Evolutionary conservation across 495 filamentous ascomycete genomes (phyloP).

Genomic region (Penicillium alfredii): DNA sequence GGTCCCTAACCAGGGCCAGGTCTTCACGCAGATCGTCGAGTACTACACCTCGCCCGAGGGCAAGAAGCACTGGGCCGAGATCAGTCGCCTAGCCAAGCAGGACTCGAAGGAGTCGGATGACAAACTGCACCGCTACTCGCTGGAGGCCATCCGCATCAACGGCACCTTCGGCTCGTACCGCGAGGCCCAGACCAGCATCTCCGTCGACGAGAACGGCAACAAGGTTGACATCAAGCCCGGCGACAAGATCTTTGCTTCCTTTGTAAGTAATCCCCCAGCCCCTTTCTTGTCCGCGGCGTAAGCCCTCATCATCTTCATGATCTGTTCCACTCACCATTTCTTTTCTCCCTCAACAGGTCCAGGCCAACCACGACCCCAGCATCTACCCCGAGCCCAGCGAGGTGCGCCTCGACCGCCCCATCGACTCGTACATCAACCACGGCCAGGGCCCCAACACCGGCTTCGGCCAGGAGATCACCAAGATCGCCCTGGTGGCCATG

Average conservation of each 20-base stretch:
- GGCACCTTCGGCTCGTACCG: conserved; percentile 55
- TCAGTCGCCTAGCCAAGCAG: conserved; percentile 50
- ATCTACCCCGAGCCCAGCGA: conserved; percentile 64
- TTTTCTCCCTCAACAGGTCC: too few species aligned
- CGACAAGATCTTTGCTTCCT: conserved; percentile 46
- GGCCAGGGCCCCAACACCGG: conserved; percentile 55
- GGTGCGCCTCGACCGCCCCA: conserved; percentile 60
- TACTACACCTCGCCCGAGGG: conserved; percentile 62
- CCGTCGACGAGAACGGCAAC: conserved; percentile 47
- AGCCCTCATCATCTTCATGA: too few species aligned
- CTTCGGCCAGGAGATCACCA: conserved; percentile 55
- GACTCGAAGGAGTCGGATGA: conserved; percentile 45
- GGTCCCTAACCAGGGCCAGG: conserved; percentile 65
- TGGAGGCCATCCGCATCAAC: conserved; percentile 55
- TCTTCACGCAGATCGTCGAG: conserved; percentile 73
- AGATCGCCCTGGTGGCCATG: conserved; percentile 62
- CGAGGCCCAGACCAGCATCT: conserved; percentile 35
- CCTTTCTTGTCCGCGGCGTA: too few species aligned
- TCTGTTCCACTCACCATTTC: too few species aligned
- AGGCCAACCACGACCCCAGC: conserved; percentile 52
- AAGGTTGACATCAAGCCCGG: conserved; percentile 46
- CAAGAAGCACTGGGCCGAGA: conserved; percentile 49
- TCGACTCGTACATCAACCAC: conserved; percentile 65
- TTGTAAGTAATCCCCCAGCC: conserved; percentile 4
- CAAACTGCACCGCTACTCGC: conserved; percentile 43